These are phyloP conservation scores for Diaporthe citriasiana DNA, from an alignment of 2,329 filamentous ascomycete genomes.

Conservation along the genomic window DNA sequence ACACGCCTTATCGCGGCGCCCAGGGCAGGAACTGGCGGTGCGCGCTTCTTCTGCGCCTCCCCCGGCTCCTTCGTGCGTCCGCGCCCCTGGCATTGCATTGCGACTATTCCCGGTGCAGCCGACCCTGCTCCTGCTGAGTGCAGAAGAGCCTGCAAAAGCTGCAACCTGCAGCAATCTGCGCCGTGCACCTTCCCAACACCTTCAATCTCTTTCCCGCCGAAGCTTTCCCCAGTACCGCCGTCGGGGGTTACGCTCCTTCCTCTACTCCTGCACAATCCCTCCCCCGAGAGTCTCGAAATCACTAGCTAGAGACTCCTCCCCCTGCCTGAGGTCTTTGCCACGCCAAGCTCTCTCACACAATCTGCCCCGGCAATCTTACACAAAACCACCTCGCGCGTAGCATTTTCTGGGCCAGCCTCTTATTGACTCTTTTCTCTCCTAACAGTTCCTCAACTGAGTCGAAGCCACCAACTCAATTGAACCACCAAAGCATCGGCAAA, in stretches of 20 bases:
- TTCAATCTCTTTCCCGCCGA: neutral
- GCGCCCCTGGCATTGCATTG: neutral
- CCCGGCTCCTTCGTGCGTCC: constrained; percentile 18
- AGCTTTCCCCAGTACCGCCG: neutral
- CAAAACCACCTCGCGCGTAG: neutral
- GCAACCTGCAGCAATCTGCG: neutral
- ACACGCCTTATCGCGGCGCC: neutral
- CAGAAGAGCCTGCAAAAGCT: constrained; percentile 24
- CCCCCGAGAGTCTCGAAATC: constrained; percentile 1
- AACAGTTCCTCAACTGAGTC: constrained; percentile 12
- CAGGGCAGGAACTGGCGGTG: constrained; percentile 26
- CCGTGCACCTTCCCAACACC: constrained; percentile 24
- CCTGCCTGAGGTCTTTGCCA: neutral
- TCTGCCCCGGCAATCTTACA: constrained; percentile 16
- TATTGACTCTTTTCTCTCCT: constrained; percentile 8
- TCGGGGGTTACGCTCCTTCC: no score
- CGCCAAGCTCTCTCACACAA: neutral
- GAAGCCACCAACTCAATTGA: no score
- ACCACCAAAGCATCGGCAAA: no score
- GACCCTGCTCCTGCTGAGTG: constrained; percentile 15
- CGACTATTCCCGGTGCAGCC: constrained; percentile 19
- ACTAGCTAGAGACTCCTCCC: neutral
- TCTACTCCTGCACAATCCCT: constrained; percentile 7
- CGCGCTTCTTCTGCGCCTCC: constrained; percentile 22
- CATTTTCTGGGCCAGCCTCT: neutral